Evolutionary conservation across 2,329 filamentous ascomycete genomes (phyloP), one percentile per base, ranked within the genome.

Genomic region (Phaeosphaeriaceae sp.): DNA sequence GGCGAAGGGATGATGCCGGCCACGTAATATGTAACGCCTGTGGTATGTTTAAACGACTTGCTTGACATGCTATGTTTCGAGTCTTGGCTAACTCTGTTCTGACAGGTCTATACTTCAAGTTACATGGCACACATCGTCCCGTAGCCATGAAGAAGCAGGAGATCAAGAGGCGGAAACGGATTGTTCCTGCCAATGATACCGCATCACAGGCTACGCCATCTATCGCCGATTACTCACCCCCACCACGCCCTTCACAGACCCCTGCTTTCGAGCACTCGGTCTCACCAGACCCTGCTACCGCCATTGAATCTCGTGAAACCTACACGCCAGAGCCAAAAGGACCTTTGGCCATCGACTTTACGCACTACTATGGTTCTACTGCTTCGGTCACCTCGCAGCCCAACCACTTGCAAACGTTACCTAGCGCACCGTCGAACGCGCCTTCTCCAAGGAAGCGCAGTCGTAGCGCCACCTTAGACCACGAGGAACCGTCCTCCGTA

Each of bases 1-100:
- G 95, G 95, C 87, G 95, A 72, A 86, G 95, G 70, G 95, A 98
- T 74, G 94, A 97, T 77, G 89, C 89, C 67, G 95, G 95, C 1
- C 93, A 97, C 79, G 96, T 94, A 5, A 99, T 99, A 63, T 99
- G 95, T 82, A 99, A 99, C 78, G 95, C 95, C 51, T 99, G 95
- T 81, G 95, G 93, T 96, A 85, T 75, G 89, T 85, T 59, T 9
- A 27, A 13, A 17, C 10, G 13, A 15, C 20, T 13, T 15, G n/a
- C 13, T 53, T 41, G 41, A 19, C n/a, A 10, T 10, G 7, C 22
- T n/a, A 47, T 24, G 9, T 54, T 48, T 20, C 9, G 20, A 19
- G 17, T 13, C 27, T 47, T 54, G 44, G 50, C 70, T 71, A 58
- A 71, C 40, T 20, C 24, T n/a, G 11, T 27, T 15, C 6, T 33